These are phyloP conservation scores for Yamadazyma buinensis DNA, from an alignment of 1,139 yeast species.

Conservation along the genomic window DNA sequence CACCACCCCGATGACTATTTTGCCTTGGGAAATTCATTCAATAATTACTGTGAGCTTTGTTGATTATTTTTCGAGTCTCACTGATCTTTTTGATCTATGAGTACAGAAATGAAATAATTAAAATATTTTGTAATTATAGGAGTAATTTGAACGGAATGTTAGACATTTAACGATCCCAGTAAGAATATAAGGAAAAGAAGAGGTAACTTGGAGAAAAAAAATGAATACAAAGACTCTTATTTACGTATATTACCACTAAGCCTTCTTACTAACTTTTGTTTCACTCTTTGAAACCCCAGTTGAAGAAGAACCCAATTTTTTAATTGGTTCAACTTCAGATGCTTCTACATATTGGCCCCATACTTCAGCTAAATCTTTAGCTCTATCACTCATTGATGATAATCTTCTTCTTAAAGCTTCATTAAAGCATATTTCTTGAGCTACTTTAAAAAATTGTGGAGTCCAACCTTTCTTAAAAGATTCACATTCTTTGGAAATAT, in stretches of 20 bases:
- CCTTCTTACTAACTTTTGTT: not conserved
- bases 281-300: slow-evolving; percentile 2
- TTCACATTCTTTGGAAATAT: slow-evolving; percentile 76
- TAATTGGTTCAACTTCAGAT: slow-evolving; percentile 11
- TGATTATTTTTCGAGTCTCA: not conserved
- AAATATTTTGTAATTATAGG: too few relatives aligned
- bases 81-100: not conserved
- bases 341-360: slow-evolving; percentile 44
- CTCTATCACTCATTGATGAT: slow-evolving; percentile 56
- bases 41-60: not conserved
- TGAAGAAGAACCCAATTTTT: not conserved
- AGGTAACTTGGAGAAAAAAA: too few relatives aligned
- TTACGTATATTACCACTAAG: too few relatives aligned
- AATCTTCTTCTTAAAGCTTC: slow-evolving; percentile 86
- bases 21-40: too few relatives aligned
- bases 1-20: too few relatives aligned
- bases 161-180: too few relatives aligned
- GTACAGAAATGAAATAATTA: not conserved
- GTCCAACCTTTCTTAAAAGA: slow-evolving; percentile 76
- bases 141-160: too few relatives aligned
- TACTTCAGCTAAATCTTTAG: slow-evolving; percentile 41
- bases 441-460: slow-evolving; percentile 67
- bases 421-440: slow-evolving; percentile 88
- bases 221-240: too few relatives aligned
- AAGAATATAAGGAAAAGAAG: too few relatives aligned